Conservation (phyloP, 306 rosid genomes). For the Cyamopsis tetragonoloba region DNA sequence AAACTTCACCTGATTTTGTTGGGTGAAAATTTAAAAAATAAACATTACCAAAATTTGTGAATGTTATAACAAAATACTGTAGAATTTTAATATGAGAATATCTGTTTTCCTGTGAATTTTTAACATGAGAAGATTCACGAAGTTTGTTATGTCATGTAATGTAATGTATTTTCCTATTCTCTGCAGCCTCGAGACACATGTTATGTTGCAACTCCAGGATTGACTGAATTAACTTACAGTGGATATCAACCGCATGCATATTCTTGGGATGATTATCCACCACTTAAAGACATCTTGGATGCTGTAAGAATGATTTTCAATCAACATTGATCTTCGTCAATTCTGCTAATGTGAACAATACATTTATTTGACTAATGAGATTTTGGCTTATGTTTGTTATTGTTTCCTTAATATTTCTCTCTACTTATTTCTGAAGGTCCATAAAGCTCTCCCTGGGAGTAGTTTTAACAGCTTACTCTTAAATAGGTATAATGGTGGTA, state of each 20-base stretch:
- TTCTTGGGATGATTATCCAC: conserved; percentile 85
- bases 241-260: conserved; percentile 78
- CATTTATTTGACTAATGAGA: conserved; percentile 4
- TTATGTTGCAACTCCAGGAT: conserved; percentile 80
- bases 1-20: no score
- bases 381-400: neutral
- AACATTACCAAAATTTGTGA: no score
- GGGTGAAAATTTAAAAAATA: no score
- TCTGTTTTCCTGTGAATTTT: no score
- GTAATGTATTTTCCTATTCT: conserved; percentile 1
- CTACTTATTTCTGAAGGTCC: conserved; percentile 53
- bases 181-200: conserved; percentile 91
- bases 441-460: conserved; percentile 84
- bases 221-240: conserved; percentile 71
- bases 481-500: conserved; percentile 82
- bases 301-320: conserved; percentile 45
- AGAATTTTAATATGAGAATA: no score
- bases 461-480: conserved; percentile 83
- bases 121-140: no score
- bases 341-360: neutral
- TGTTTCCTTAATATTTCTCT: conserved; percentile 3
- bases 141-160: conserved; percentile 1
- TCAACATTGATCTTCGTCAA: conserved; percentile 1
- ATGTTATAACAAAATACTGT: no score
- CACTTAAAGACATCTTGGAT: conserved; percentile 64